phyloP scores from a whole-genome alignment of 2,329 filamentous ascomycete genomes.

The Cordyceps tenuipes region DNA sequence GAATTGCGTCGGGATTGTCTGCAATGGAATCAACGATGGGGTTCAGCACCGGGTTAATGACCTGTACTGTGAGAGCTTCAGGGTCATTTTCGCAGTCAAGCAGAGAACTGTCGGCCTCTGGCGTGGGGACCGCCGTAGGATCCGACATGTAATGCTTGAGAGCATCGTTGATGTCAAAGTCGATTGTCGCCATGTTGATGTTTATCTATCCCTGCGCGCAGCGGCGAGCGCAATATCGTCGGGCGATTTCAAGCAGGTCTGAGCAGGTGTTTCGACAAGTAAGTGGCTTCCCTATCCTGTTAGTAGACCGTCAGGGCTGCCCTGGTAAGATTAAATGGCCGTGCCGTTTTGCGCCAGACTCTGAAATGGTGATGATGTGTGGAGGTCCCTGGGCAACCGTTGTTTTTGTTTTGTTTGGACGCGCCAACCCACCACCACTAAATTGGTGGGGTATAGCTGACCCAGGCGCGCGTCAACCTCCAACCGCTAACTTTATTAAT shows the following conservation, averaged over 20 bases:
- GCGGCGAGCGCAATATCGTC: slow-evolving; percentile 14
- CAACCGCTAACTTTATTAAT: neutral
- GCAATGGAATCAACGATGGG: slow-evolving; percentile 88
- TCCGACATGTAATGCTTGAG: slow-evolving; percentile 97
- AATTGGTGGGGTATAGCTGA: slow-evolving; percentile 1
- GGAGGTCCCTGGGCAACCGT: slow-evolving; percentile 19
- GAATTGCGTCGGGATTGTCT: slow-evolving; percentile 83
- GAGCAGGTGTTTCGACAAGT: neutral
- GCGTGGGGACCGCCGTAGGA: slow-evolving; percentile 70
- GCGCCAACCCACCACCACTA: slow-evolving; percentile 4
- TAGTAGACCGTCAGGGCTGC: neutral
- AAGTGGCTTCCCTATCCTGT: neutral
- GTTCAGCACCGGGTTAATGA: slow-evolving; percentile 82
- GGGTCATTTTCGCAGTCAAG: slow-evolving; percentile 90
- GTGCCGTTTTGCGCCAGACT: neutral
- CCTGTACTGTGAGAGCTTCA: slow-evolving; percentile 65
- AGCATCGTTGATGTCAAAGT: slow-evolving; percentile 93
- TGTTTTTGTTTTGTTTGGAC: slow-evolving; percentile 21
- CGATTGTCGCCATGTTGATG: slow-evolving; percentile 60
- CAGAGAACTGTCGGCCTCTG: slow-evolving; percentile 75
- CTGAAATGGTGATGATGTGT: slow-evolving; percentile 8
- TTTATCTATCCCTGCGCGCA: slow-evolving; percentile 16
- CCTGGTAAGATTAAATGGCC: neutral
- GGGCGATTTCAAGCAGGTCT: neutral
- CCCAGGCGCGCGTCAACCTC: slow-evolving; percentile 4